phyloP scores from a whole-genome alignment of 1,284 basidiomycete genomes.

The Bondarzewia mesenterica region DNA sequence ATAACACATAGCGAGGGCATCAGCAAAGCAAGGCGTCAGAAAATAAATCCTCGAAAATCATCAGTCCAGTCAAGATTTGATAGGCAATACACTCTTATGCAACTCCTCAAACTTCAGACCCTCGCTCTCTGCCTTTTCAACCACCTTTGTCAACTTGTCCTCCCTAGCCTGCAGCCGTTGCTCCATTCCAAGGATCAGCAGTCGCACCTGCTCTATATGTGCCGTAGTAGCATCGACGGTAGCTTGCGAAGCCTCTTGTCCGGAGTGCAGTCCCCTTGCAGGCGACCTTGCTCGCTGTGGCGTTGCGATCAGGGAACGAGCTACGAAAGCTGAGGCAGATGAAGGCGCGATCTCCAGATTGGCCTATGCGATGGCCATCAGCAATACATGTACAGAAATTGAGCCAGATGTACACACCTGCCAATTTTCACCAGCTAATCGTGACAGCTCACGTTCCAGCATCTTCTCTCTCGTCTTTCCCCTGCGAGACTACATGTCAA shows the following conservation, averaged over 20 bases:
- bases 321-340: slow-evolving; percentile 14
- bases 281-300: neutral
- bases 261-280: slow-evolving; percentile 1
- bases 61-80: slow-evolving; percentile 7
- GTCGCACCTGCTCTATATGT: slow-evolving; percentile 62
- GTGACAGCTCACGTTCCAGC: slow-evolving; percentile 61
- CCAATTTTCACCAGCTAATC: slow-evolving; percentile 68
- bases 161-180: slow-evolving; percentile 60
- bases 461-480: slow-evolving; percentile 58
- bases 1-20: slow-evolving; percentile 5
- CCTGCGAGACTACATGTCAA: slow-evolving; percentile 20
- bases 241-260: slow-evolving; percentile 3
- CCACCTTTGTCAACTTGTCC: slow-evolving; percentile 48
- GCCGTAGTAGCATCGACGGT: slow-evolving; percentile 32
- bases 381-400: neutral
- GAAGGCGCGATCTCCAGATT: slow-evolving; percentile 43
- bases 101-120: slow-evolving; percentile 41
- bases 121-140: slow-evolving; percentile 56
- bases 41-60: neutral
- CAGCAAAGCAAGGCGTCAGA: neutral
- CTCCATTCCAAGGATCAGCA: slow-evolving; percentile 71
- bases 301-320: slow-evolving; percentile 3
- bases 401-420: slow-evolving; percentile 37
- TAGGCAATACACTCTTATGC: slow-evolving; percentile 24
- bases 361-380: slow-evolving; percentile 21